Conservation (phyloP, 1,139 yeast genomes). For the Nakaseomyces kungkrabaensis region DNA sequence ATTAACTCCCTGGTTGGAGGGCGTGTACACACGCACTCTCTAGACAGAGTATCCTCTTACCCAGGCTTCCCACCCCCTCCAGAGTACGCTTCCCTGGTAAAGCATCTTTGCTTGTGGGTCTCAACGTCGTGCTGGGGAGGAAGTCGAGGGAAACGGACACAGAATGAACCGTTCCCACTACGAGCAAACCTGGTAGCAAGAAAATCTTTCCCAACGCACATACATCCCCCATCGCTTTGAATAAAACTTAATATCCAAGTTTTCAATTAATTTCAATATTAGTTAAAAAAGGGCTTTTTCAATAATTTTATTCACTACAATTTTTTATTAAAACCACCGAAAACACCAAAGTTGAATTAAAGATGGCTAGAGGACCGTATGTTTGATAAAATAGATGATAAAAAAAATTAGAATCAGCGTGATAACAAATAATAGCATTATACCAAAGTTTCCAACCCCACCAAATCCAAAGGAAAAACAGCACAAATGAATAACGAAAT, state of each 20-base stretch:
- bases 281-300: neutral
- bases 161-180: no score
- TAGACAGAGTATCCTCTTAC: no score
- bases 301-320: no score
- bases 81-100: no score
- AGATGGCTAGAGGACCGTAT: slow-evolving; percentile 96
- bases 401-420: slow-evolving; percentile 11
- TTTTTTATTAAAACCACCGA: slow-evolving; percentile 1
- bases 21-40: no score
- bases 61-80: no score
- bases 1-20: no score
- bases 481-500: neutral
- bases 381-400: slow-evolving; percentile 27
- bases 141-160: no score
- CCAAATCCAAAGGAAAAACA: no score
- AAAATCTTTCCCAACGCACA: neutral
- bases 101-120: no score
- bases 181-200: neutral
- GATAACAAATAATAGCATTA: neutral
- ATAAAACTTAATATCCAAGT: neutral
- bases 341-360: slow-evolving; percentile 21
- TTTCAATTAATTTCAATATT: neutral
- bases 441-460: neutral
- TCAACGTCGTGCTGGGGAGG: no score
- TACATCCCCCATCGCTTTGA: neutral